phyloP scores from a whole-genome alignment of 2,329 filamentous ascomycete species.

The Botrytis fragariae region DNA sequence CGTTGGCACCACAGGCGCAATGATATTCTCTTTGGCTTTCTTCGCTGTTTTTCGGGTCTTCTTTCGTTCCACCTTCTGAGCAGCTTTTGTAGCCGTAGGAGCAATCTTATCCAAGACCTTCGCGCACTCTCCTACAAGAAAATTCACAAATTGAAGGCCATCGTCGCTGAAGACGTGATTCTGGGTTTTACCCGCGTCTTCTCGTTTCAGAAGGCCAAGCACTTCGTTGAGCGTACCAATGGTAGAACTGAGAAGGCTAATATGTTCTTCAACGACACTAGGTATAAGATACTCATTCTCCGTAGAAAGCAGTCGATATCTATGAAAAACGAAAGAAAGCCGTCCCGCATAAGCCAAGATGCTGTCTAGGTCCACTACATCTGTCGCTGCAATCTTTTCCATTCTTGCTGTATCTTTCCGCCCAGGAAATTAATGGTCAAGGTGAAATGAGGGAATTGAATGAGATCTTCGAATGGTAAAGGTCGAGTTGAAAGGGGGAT shows the following conservation, averaged over 20 bases:
- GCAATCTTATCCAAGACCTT: constrained; percentile 24
- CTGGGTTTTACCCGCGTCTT: constrained; percentile 16
- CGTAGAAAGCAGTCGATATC: constrained; percentile 19
- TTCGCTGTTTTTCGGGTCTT: constrained; percentile 21
- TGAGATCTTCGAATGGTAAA: not conserved
- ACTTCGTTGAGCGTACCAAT: constrained; percentile 29
- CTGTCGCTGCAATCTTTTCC: constrained; percentile 13
- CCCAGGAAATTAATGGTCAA: not conserved
- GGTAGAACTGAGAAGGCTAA: constrained; percentile 27
- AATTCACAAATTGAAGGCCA: constrained; percentile 29
- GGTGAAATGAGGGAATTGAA: not conserved
- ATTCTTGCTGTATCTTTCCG: constrained; percentile 17
- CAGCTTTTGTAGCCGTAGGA: constrained; percentile 20
- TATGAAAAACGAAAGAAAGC: constrained; percentile 28
- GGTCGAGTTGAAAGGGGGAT: not conserved
- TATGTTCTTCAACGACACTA: constrained; percentile 24
- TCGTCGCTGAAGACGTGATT: constrained; percentile 28
- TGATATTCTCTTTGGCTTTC: constrained; percentile 16
- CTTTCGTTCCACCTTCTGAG: constrained; percentile 22
- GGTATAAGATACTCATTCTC: constrained; percentile 6
- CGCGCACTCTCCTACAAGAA: constrained; percentile 29
- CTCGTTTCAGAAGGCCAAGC: constrained; percentile 20
- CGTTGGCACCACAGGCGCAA: not conserved
- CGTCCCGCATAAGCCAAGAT: constrained; percentile 26
- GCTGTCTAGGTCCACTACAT: constrained; percentile 19